Conservation (phyloP, 352 stramenopile species). For the Achlya hypogyna region DNA sequence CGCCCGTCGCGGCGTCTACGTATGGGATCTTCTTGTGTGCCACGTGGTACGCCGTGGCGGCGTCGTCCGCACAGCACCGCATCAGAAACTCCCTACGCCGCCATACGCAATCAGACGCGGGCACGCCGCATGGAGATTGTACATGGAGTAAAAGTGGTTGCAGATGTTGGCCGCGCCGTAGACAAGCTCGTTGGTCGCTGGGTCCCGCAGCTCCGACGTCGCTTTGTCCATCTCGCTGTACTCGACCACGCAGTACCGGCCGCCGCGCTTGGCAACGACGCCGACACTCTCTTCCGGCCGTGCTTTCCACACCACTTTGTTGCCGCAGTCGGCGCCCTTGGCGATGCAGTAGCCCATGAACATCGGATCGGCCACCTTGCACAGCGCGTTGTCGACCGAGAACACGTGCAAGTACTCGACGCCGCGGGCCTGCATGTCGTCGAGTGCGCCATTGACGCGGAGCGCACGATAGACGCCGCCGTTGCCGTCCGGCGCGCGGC, state of each 20-base stretch:
- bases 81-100: constrained; percentile 64
- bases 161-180: constrained; percentile 98
- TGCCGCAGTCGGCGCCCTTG: constrained; percentile 90
- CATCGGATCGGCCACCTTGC: constrained; percentile 89
- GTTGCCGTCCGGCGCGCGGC: constrained; percentile 95
- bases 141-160: constrained; percentile 96
- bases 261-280: constrained; percentile 75
- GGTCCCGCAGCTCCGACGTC: constrained; percentile 48
- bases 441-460: constrained; percentile 74
- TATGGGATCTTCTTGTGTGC: constrained; percentile 97
- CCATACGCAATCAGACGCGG: background rate
- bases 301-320: constrained; percentile 95
- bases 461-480: constrained; percentile 94
- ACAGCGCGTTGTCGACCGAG: constrained; percentile 96
- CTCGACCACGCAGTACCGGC: constrained; percentile 91
- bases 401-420: constrained; percentile 96
- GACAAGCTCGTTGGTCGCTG: constrained; percentile 68
- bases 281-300: constrained; percentile 89
- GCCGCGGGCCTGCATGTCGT: constrained; percentile 67
- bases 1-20: constrained; percentile 37
- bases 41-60: constrained; percentile 90
- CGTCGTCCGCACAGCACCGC: constrained; percentile 73
- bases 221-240: constrained; percentile 93
- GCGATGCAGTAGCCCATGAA: constrained; percentile 96
- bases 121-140: constrained; percentile 28